Base-by-base conservation (phyloP, 257 asterid genomes). In the Salvia hispanica region DNA sequence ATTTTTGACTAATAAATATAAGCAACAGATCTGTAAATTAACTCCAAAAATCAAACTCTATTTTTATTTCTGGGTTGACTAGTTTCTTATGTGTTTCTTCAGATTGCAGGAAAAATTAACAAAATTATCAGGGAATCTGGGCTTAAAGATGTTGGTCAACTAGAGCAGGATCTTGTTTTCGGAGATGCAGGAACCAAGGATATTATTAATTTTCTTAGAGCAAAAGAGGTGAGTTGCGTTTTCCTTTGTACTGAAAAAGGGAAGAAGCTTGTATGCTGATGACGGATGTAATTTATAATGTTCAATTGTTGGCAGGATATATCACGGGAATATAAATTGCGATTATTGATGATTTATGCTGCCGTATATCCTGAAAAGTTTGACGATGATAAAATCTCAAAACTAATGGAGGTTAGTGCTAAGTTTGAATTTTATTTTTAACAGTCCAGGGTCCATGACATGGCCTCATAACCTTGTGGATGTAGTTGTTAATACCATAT, bases 131-230 rank as follows among this genome's bases (percentile, higher is more conserved):
- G 82, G 82, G 99, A 94, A 72, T 76, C 76, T 66, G 91, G 88
- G 68, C 93, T 94, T 55, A 91, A 84, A 82, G 99, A 91, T 72
- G 84, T 94, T 81, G 98, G 99, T 58, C 85, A 94, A 73, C 81
- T 94, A 68, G 98, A 94, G 87, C 99, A 94, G 76, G 94, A 89
- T 79, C 91, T 94, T 78, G 99, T 94, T 62, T 94, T 94, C 64
- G 99, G 98, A 76, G 99, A 91, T 81, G 98, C 96, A 65, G 96
- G 93, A 78, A 89, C 96, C 46, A 94, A 91, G 78, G 99, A 94
- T 2, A 73, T 94, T 58, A 91, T 88, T 43, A 91, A 87, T 77
- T 91, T 94, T 78, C 89, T 94, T 40, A 80, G 96, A 86, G 54
- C 77, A 58, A 86, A 88, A 52, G 92, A 82, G 94, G 98, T 88